Percentiles rank a stretch among this genome's conserved stretches.
These are phyloP conservation scores for Leptosphaerulina australis DNA, from an alignment of 2,329 filamentous ascomycete species.

Conservation along the genomic window DNA sequence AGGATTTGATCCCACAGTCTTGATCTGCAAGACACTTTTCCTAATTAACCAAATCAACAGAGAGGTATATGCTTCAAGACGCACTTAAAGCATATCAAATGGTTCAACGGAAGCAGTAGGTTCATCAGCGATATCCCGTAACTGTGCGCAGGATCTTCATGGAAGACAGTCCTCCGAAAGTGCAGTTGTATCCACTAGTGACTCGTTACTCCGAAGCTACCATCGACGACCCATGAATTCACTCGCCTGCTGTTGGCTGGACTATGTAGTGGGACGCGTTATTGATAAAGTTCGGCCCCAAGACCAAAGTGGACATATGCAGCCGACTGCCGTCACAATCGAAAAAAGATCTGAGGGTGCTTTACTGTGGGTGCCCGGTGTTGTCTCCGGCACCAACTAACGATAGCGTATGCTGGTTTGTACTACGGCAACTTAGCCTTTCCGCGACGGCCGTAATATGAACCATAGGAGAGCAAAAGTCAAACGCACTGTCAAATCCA, in stretches of 20 bases:
- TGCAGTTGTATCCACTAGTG: background rate
- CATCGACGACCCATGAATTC: background rate
- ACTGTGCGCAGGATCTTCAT: background rate
- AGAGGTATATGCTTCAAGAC: background rate
- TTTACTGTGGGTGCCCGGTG: background rate
- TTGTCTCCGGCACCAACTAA: constrained; percentile 11
- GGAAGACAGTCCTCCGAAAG: background rate
- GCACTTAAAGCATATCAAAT: background rate
- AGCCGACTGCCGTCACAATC: background rate
- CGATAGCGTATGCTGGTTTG: constrained; percentile 7
- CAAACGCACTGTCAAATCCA: background rate
- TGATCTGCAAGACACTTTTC: background rate
- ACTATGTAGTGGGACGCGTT: background rate
- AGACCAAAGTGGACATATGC: background rate
- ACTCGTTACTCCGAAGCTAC: background rate
- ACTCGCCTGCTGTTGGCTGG: background rate
- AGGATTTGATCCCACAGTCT: background rate
- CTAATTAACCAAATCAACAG: background rate
- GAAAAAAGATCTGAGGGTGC: background rate
- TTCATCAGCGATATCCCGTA: too few relatives aligned
- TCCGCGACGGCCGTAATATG: constrained; percentile 11
- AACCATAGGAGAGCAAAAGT: constrained; percentile 2
- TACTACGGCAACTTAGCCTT: constrained; percentile 10
- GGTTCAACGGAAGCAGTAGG: too few relatives aligned
- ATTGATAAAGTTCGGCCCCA: constrained; percentile 3